These are phyloP conservation scores for Russula brevipes DNA, from an alignment of 768 basidiomycete genomes.

Conservation along the genomic window DNA sequence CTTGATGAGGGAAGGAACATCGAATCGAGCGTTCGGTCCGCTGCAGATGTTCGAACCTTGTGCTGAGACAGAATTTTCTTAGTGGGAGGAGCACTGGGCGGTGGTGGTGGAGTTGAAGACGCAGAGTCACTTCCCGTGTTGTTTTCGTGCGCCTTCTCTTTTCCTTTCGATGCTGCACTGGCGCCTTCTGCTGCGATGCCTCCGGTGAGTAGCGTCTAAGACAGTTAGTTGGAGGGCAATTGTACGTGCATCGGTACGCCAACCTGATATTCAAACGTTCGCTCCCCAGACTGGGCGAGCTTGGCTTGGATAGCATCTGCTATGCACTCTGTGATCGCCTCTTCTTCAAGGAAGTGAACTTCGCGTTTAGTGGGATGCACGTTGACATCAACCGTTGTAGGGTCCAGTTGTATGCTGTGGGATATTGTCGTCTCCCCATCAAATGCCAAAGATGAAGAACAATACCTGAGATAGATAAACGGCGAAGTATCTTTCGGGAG, in stretches of 20 bases:
- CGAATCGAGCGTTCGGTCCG: conserved; percentile 89
- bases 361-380: conserved; percentile 98
- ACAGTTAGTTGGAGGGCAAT: background rate
- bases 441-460: background rate
- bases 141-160: conserved; percentile 18
- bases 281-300: conserved; percentile 36
- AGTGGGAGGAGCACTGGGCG: conserved; percentile 21
- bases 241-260: background rate
- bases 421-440: background rate
- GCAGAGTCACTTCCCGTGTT: background rate
- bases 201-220: conserved; percentile 57
- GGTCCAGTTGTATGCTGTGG: conserved; percentile 72
- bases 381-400: conserved; percentile 89
- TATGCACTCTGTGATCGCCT: conserved; percentile 72
- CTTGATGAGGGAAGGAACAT: conserved; percentile 75
- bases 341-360: conserved; percentile 91
- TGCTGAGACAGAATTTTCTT: conserved; percentile 70
- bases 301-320: conserved; percentile 69
- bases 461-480: conserved; percentile 89
- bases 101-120: conserved; percentile 4
- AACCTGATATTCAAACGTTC: conserved; percentile 71
- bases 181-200: conserved; percentile 28
- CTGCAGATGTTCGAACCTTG: conserved; percentile 85
- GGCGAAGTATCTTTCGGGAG: conserved; percentile 87
- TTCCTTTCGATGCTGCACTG: conserved; percentile 8